Percentiles rank a stretch among this genome's conserved stretches.
Evolutionary conservation across 1,284 basidiomycete species (phyloP).

Genomic region (Ceraceosorus guamensis): DNA sequence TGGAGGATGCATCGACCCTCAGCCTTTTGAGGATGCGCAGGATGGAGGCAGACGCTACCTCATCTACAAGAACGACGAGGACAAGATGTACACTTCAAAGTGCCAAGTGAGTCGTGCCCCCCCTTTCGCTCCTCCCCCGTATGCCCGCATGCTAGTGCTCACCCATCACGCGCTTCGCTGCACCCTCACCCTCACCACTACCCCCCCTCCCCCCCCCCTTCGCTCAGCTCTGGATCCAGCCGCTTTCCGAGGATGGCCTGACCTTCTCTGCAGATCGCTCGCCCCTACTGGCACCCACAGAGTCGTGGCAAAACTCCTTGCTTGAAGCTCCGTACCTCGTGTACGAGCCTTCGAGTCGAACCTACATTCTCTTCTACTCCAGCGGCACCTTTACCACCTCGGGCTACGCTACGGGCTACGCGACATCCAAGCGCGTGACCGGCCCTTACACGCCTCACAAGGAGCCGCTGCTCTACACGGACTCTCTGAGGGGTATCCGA

Average conservation of each 20-base stretch:
- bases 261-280: constrained; percentile 22
- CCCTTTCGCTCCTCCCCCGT: no score
- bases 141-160: no score
- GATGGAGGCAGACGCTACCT: constrained; percentile 22
- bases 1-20: constrained; percentile 29
- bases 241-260: constrained; percentile 30
- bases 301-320: constrained; percentile 21
- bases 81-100: constrained; percentile 26
- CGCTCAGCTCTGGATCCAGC: constrained; percentile 33
- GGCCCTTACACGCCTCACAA: constrained; percentile 23
- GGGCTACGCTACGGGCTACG: constrained; percentile 16
- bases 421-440: constrained; percentile 28
- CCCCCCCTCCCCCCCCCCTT: no score
- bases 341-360: constrained; percentile 18
- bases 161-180: no score
- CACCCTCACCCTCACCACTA: no score
- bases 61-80: constrained; percentile 23
- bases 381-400: constrained; percentile 27
- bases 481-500: constrained; percentile 15
- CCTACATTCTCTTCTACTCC: constrained; percentile 36
- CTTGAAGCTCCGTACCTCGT: constrained; percentile 34
- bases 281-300: constrained; percentile 21
- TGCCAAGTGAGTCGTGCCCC: no score
- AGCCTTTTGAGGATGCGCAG: constrained; percentile 29
- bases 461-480: constrained; percentile 23